phyloP scores from a whole-genome alignment of 129 eudicot genomes.

The Lonicera japonica region DNA sequence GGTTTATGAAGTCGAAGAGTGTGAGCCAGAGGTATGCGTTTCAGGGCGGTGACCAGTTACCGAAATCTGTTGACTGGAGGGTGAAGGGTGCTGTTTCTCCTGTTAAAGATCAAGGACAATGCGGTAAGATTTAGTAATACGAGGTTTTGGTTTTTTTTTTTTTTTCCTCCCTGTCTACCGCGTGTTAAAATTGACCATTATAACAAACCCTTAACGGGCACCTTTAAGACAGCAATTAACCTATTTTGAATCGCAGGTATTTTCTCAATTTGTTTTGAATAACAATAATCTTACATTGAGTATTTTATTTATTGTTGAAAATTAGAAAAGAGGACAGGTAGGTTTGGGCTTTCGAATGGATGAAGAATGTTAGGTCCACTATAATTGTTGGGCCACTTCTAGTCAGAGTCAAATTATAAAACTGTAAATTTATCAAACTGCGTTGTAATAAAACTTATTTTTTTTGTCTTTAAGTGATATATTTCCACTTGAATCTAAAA shows the following conservation, averaged over 20 bases:
- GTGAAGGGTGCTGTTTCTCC: conserved; percentile 69
- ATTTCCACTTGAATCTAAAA: too few relatives aligned
- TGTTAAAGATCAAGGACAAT: conserved; percentile 71
- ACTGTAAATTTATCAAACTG: too few relatives aligned
- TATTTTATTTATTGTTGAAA: neutral
- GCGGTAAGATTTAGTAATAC: conserved; percentile 68
- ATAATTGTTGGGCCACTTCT: too few relatives aligned
- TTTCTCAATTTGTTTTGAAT: neutral
- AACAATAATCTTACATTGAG: neutral
- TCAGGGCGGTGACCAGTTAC: conserved; percentile 36
- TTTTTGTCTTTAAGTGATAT: too few relatives aligned
- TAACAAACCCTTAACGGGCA: too few relatives aligned
- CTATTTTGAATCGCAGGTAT: neutral
- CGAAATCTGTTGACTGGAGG: conserved; percentile 81
- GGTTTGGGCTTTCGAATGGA: neutral
- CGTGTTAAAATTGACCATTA: too few relatives aligned
- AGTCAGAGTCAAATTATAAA: too few relatives aligned
- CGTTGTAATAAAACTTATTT: too few relatives aligned
- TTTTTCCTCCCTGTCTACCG: too few relatives aligned
- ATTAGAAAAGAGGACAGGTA: neutral
- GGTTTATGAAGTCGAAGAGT: conserved; percentile 43
- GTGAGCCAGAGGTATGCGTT: conserved; percentile 48
- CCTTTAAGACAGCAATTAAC: too few relatives aligned
- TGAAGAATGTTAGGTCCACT: neutral
- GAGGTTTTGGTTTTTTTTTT: too few relatives aligned